Percentiles rank a stretch among this genome's conserved stretches.
phyloP scores from a whole-genome alignment of 768 basidiomycete species.

The Solioccasus polychromus region DNA sequence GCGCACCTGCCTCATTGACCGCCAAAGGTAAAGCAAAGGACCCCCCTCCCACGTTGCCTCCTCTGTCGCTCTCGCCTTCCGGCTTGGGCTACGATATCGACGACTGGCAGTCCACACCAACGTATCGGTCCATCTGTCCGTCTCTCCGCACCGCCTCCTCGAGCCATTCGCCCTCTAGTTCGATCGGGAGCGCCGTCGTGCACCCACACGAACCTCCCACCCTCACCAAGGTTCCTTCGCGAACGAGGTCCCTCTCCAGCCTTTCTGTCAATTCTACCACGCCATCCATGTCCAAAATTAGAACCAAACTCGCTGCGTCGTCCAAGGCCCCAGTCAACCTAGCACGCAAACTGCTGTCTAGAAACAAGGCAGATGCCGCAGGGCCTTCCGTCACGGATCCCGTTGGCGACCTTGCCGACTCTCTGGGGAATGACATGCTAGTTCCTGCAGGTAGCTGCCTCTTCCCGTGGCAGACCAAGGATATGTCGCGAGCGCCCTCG shows the following conservation, averaged over 20 bases:
- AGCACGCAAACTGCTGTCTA: constrained; percentile 54
- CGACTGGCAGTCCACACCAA: constrained; percentile 35
- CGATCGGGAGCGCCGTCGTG: constrained; percentile 10
- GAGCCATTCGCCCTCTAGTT: constrained; percentile 11
- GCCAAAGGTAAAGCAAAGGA: constrained; percentile 56
- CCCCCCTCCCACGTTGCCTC: constrained; percentile 60
- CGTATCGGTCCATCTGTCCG: constrained; percentile 33
- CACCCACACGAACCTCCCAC: constrained; percentile 12
- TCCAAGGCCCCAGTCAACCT: constrained; percentile 46
- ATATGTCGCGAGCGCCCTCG: constrained; percentile 15
- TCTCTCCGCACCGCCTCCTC: constrained; percentile 38
- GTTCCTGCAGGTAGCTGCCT: constrained; percentile 35
- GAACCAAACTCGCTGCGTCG: constrained; percentile 42
- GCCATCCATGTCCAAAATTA: constrained; percentile 47
- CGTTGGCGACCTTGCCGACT: constrained; percentile 7
- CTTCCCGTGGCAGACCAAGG: constrained; percentile 43
- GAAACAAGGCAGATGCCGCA: constrained; percentile 32
- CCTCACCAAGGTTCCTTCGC: constrained; percentile 36
- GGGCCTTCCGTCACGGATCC: constrained; percentile 10
- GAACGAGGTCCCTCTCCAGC: constrained; percentile 57
- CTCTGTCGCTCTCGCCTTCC: constrained; percentile 58
- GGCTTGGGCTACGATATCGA: constrained; percentile 44
- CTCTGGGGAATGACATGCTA: constrained; percentile 17
- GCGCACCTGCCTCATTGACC: constrained; percentile 25
- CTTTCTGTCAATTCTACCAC: constrained; percentile 46